A percentile compares a stretch with the other conserved stretches of the same genome.
These are phyloP conservation scores for Calonectria pauciramosa DNA, from an alignment of 2,329 filamentous ascomycete genomes.

Conservation along the genomic window DNA sequence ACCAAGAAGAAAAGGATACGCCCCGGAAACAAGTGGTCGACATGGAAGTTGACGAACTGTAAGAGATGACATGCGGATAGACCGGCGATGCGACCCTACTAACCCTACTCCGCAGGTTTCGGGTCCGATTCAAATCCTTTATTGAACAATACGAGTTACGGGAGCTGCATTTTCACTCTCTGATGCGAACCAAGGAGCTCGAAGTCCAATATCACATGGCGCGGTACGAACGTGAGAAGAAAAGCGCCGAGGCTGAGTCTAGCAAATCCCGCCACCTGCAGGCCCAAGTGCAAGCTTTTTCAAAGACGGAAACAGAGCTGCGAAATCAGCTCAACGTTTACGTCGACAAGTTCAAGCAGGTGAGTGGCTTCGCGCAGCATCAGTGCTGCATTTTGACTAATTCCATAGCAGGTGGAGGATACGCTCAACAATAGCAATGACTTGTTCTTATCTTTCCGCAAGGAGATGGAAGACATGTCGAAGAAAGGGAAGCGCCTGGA, in stretches of 20 bases:
- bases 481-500: slow-evolving; percentile 98
- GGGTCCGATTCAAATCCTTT: slow-evolving; percentile 91
- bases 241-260: slow-evolving; percentile 85
- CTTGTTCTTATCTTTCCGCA: slow-evolving; percentile 94
- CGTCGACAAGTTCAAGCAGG: slow-evolving; percentile 99
- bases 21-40: slow-evolving; percentile 85
- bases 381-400: slow-evolving; percentile 43
- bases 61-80: slow-evolving; percentile 51
- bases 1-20: slow-evolving; percentile 88
- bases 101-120: slow-evolving; percentile 70
- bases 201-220: slow-evolving; percentile 94
- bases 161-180: slow-evolving; percentile 92
- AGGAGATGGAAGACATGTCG: slow-evolving; percentile 99
- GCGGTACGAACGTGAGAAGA: slow-evolving; percentile 90
- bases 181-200: slow-evolving; percentile 93
- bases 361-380: slow-evolving; percentile 60
- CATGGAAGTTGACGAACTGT: slow-evolving; percentile 92
- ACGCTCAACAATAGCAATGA: slow-evolving; percentile 99
- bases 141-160: slow-evolving; percentile 97
- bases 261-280: slow-evolving; percentile 88
- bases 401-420: slow-evolving; percentile 84
- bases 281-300: slow-evolving; percentile 92
- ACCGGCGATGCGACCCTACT: not conserved
- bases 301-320: slow-evolving; percentile 94
- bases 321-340: slow-evolving; percentile 97